A percentile compares a stretch with the other conserved stretches of the same genome.
Conservation (phyloP, 179 eudicot species). For the Silene coronaria region DNA sequence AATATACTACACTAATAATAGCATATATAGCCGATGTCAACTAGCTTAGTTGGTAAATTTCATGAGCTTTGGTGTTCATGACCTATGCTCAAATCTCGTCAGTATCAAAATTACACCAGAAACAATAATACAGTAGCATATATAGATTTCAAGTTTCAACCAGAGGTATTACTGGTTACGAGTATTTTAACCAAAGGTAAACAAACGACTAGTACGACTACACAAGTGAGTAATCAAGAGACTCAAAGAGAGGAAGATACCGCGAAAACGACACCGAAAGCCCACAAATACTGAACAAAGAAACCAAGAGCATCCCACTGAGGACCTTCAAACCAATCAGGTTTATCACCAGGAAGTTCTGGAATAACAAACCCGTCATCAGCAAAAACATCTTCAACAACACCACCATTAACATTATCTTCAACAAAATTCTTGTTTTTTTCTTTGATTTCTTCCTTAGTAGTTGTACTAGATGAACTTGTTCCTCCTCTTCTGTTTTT, state of each 20-base stretch:
- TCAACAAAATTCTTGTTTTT: conserved; percentile 15
- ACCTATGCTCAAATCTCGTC: too few relatives aligned
- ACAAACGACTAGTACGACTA: not conserved
- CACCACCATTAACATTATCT: not conserved
- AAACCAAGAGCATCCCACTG: conserved; percentile 79
- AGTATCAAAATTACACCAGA: too few relatives aligned
- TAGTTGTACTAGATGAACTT: conserved; percentile 32
- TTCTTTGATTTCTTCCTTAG: conserved; percentile 25
- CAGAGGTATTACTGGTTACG: not conserved
- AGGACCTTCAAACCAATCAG: conserved; percentile 79
- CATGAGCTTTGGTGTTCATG: too few relatives aligned
- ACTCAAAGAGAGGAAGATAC: conserved; percentile 24
- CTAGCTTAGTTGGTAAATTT: too few relatives aligned
- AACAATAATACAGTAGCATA: too few relatives aligned
- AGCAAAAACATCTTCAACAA: conserved; percentile 14
- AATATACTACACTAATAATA: too few relatives aligned
- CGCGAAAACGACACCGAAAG: conserved; percentile 83
- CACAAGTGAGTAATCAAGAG: not conserved
- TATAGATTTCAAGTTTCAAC: too few relatives aligned
- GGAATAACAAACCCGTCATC: conserved; percentile 69
- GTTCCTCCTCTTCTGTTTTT: conserved; percentile 42
- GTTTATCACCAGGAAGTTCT: conserved; percentile 53
- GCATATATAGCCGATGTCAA: too few relatives aligned
- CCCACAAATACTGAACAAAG: conserved; percentile 93
- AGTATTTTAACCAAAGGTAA: not conserved